Evolutionary conservation across 306 rosid species (phyloP).

Genomic region (Pterocarpus macrocarpus): DNA sequence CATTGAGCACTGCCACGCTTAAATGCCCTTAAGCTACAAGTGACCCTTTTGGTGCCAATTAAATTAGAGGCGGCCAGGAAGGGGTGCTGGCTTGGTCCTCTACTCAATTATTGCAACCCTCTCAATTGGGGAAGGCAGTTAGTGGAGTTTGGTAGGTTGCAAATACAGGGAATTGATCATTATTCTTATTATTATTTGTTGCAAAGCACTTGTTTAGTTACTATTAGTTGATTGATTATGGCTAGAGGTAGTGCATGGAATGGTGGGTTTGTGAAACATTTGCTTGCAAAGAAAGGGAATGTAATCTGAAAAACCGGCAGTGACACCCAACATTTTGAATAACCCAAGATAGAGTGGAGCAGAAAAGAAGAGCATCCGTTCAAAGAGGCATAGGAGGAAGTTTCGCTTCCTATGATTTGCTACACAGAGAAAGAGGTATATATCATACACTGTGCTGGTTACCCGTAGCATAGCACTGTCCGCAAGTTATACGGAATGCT

Average conservation of each 20-base stretch:
- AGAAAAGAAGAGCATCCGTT: background rate
- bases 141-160: background rate
- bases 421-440: background rate
- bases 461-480: too few species aligned
- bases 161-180: background rate
- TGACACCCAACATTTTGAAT: conserved; percentile 19
- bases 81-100: background rate
- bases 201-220: background rate
- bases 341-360: background rate
- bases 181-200: background rate
- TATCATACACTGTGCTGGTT: too few species aligned
- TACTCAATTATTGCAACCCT: background rate
- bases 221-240: background rate
- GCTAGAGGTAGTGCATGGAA: conserved; percentile 14
- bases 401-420: background rate
- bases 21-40: background rate
- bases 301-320: background rate
- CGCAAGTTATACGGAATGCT: too few species aligned
- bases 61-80: background rate
- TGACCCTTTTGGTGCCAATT: background rate
- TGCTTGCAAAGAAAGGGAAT: conserved; percentile 36
- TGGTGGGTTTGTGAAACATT: conserved; percentile 12
- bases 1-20: background rate
- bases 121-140: background rate
- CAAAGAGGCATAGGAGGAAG: background rate